Evolutionary conservation across 176 grass and related monocot genomes (phyloP).

Genomic region (Pontederia crassipes): DNA sequence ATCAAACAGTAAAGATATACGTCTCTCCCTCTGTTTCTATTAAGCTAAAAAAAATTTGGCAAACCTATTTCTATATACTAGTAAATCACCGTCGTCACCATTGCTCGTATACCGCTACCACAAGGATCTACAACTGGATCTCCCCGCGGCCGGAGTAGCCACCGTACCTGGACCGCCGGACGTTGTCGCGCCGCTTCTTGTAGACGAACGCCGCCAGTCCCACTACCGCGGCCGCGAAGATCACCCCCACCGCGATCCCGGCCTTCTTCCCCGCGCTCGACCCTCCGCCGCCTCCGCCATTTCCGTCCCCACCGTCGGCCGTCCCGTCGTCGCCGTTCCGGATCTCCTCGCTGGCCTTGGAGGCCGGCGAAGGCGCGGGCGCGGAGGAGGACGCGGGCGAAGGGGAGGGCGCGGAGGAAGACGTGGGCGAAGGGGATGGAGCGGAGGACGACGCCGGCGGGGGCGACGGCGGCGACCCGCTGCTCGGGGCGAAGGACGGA

Average conservation of each 20-base stretch:
- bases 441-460: background rate
- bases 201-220: constrained; percentile 36
- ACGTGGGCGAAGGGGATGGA: background rate
- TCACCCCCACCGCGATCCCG: constrained; percentile 34
- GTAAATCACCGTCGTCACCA: no score
- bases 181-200: constrained; percentile 64
- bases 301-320: background rate
- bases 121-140: constrained; percentile 14
- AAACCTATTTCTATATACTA: no score
- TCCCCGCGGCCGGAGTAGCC: constrained; percentile 57
- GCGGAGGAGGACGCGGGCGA: constrained; percentile 1
- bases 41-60: no score
- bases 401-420: background rate
- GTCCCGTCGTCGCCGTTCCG: background rate
- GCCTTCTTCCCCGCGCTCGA: constrained; percentile 51
- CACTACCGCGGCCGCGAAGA: constrained; percentile 39
- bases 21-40: no score
- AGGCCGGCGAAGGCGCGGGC: constrained; percentile 26
- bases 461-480: background rate
- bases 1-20: no score
- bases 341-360: background rate
- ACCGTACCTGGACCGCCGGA: constrained; percentile 67
- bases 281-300: constrained; percentile 9
- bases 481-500: background rate
- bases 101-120: no score